Base-by-base conservation (phyloP, 257 asterid species). In the Paulownia fortunei region DNA sequence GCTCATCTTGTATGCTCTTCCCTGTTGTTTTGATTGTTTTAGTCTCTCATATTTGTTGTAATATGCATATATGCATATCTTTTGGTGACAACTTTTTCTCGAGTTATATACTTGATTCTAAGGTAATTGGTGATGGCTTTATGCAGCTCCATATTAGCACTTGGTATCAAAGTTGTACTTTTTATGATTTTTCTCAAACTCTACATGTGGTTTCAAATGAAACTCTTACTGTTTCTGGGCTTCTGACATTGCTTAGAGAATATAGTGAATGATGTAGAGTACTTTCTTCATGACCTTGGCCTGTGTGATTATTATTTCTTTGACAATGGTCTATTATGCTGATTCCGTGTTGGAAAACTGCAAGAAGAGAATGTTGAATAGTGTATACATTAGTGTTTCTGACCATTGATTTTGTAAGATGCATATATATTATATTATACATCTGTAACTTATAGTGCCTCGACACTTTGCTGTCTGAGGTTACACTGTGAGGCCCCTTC, bases 1-100 rank as follows among this genome's bases (percentile, higher is more conserved):
- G 84, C 88, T 80, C 98, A 93, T 72, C 98, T 96, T 76, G 99
- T 96, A 90, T 76, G 97, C 77, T 83, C 73, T 64, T 82, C 54
- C 67, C 37, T 56, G 37, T 62, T 49, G 63, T 68, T 49, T 59
- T 47, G 18, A 24, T 52, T 56, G 65, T 54, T 62, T 70, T 51
- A 1, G 51, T 16, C 56, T 59, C 63, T 75, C 47, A 59, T 65
- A 30, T 55, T 63, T 65, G 26, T 60, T 83, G 44, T 44, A n/a
- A 34, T 73, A 27, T 12, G 32, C 78, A 74, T 19, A 42, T 63
- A 63, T 11, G 27, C 58, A 69, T 36, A 78, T 23, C 19, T 74
- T 56, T 62, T 49, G 77, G 36, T 64, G 15, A 42, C 52, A 66
- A n/a, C 36, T 51, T 21, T 58, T 39, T 21, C 15, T 71, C 36